Percentiles rank a stretch among this genome's conserved stretches.
phyloP scores from a whole-genome alignment of 805 yeast genomes.

The Myxozyma kluyveri region DNA sequence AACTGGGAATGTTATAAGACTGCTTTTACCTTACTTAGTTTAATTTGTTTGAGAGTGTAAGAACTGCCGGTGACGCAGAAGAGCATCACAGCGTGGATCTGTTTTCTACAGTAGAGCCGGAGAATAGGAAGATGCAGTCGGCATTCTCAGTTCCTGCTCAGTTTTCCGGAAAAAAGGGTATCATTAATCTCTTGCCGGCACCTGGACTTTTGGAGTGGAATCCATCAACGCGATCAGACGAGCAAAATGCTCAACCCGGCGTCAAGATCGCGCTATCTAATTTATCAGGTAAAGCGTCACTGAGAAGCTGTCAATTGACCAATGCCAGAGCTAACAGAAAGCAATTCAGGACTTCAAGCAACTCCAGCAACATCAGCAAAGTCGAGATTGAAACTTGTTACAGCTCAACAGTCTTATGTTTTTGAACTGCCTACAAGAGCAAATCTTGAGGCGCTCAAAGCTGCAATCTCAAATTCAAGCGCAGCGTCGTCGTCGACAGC shows the following conservation, averaged over 20 bases:
- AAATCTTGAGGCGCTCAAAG: constrained; percentile 72
- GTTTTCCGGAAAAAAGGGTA: constrained; percentile 26
- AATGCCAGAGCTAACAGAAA: too few species aligned
- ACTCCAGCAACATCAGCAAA: constrained; percentile 39
- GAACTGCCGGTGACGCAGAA: too few species aligned
- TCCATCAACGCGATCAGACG: constrained; percentile 6
- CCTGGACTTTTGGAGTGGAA: constrained; percentile 23
- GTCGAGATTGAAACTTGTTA: constrained; percentile 32
- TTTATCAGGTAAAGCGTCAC: neutral
- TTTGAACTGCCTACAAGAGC: constrained; percentile 69
- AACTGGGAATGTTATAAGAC: too few species aligned
- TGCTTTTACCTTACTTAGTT: too few species aligned
- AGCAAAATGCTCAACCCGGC: neutral
- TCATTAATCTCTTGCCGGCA: constrained; percentile 14
- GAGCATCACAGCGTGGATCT: too few species aligned
- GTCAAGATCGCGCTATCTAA: neutral
- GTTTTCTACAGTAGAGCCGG: too few species aligned
- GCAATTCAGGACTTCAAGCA: constrained; percentile 34
- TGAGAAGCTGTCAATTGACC: too few species aligned
- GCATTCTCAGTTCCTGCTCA: constrained; percentile 27
- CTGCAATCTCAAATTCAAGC: constrained; percentile 54
- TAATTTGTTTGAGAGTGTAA: too few species aligned
- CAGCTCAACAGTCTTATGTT: constrained; percentile 37
- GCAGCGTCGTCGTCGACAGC: constrained; percentile 41
- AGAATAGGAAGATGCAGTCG: constrained; percentile 14